phyloP scores from a whole-genome alignment of 2,329 filamentous ascomycete species.

The Elsinoe fawcettii region DNA sequence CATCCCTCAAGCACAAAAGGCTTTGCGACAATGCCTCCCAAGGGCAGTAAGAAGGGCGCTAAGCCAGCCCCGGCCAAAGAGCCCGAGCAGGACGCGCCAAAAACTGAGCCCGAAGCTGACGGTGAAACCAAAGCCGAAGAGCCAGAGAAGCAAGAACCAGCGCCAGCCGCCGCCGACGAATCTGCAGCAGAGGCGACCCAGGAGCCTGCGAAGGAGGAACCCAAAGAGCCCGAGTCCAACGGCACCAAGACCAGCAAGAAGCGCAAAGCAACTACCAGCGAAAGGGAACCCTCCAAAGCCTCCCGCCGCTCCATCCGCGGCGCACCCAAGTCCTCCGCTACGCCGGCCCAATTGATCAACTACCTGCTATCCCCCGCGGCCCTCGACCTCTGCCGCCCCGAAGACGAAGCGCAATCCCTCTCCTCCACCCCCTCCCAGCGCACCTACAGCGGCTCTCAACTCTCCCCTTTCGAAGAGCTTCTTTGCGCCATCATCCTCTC shows the following conservation, averaged over 20 bases:
- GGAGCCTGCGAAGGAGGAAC: neutral
- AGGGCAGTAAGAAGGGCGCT: conserved; percentile 4
- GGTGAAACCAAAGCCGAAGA: neutral
- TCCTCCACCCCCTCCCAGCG: conserved; percentile 22
- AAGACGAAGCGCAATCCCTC: conserved; percentile 30
- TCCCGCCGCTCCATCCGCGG: conserved; percentile 26
- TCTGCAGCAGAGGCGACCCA: neutral
- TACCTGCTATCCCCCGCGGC: conserved; percentile 28
- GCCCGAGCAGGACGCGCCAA: neutral
- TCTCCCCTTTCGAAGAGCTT: conserved; percentile 40
- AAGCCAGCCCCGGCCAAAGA: neutral
- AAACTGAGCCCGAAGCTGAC: neutral
- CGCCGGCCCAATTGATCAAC: conserved; percentile 27
- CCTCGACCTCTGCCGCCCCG: conserved; percentile 27
- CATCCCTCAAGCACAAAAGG: neutral
- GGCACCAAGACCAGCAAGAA: conserved; percentile 20
- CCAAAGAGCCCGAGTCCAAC: neutral
- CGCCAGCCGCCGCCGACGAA: neutral
- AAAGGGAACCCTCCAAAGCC: conserved; percentile 22
- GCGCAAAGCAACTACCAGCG: conserved; percentile 19
- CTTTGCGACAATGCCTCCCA: conserved; percentile 8
- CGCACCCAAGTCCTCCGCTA: conserved; percentile 21
- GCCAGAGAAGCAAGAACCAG: conserved; percentile 7
- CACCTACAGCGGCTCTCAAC: conserved; percentile 27
- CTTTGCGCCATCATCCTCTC: conserved; percentile 38